Evolutionary conservation across 2,329 filamentous ascomycete species (phyloP).

Genomic region (Lachnellula occidentalis): DNA sequence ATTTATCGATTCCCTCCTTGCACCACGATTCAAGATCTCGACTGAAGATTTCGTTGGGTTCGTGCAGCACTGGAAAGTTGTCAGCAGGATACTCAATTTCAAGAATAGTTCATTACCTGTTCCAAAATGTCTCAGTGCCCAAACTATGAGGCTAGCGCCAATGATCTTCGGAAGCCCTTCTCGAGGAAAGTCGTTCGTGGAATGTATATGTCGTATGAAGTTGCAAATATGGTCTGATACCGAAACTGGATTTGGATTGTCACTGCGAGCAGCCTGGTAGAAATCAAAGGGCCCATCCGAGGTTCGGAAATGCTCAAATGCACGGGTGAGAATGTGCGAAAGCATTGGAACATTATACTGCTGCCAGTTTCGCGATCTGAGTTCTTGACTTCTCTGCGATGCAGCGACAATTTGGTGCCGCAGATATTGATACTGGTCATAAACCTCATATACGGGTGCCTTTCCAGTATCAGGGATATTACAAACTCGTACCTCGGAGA

Average conservation of each 20-base stretch:
- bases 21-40: slow-evolving; percentile 3
- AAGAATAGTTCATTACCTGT: background rate
- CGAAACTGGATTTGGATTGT: slow-evolving; percentile 15
- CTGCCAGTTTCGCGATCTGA: slow-evolving; percentile 9
- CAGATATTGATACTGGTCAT: slow-evolving; percentile 11
- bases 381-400: slow-evolving; percentile 7
- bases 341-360: slow-evolving; percentile 17
- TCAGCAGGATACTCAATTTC: background rate
- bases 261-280: slow-evolving; percentile 13
- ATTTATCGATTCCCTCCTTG: slow-evolving; percentile 1
- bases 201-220: slow-evolving; percentile 13
- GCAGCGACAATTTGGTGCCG: slow-evolving; percentile 9
- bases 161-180: slow-evolving; percentile 1
- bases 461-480: slow-evolving; percentile 15
- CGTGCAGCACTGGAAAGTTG: background rate
- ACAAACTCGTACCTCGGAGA: slow-evolving; percentile 16
- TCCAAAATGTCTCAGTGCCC: slow-evolving; percentile 7
- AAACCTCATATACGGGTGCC: slow-evolving; percentile 6
- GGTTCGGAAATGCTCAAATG: slow-evolving; percentile 16
- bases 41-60: slow-evolving; percentile 6
- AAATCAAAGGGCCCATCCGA: slow-evolving; percentile 20
- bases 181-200: background rate
- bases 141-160: background rate
- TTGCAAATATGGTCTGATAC: slow-evolving; percentile 17
- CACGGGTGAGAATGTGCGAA: slow-evolving; percentile 16